phyloP scores from a whole-genome alignment of 495 filamentous ascomycete genomes.

The Aspergillus homomorphus region DNA sequence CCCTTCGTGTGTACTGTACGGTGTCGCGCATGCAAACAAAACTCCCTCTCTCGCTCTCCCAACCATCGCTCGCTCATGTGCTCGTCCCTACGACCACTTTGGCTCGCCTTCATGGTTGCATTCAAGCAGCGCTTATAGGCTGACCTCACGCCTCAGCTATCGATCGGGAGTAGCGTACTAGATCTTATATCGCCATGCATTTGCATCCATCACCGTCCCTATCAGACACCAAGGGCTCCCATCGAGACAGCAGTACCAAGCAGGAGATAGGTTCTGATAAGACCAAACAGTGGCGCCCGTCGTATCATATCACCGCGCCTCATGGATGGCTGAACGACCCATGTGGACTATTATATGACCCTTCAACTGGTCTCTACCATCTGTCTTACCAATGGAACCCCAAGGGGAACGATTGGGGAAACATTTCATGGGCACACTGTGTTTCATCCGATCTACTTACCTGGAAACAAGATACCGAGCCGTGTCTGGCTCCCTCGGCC shows the following conservation, averaged over 20 bases:
- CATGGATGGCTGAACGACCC: constrained; percentile 58
- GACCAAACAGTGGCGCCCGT: constrained; percentile 40
- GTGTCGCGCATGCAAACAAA: no score
- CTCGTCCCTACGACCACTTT: no score
- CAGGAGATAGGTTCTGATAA: neutral
- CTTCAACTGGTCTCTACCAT: constrained; percentile 39
- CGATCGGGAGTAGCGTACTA: neutral
- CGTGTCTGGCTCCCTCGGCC: constrained; percentile 33
- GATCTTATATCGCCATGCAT: neutral
- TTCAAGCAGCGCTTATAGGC: no score
- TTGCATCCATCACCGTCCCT: neutral
- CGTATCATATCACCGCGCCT: constrained; percentile 49
- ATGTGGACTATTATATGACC: constrained; percentile 54
- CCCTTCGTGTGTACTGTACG: no score
- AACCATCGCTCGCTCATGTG: no score
- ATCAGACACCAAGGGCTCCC: neutral
- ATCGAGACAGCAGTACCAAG: neutral
- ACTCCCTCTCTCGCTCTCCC: no score
- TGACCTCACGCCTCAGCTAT: no score
- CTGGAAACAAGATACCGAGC: constrained; percentile 37
- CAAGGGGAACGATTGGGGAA: constrained; percentile 42
- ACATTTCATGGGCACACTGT: constrained; percentile 46
- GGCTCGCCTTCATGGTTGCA: no score
- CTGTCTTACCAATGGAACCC: constrained; percentile 50
- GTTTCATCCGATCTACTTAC: constrained; percentile 41